Evolutionary conservation across 306 rosid species (phyloP), one percentile per base, ranked within the genome.

Genomic region (Rosa multiflora): DNA sequence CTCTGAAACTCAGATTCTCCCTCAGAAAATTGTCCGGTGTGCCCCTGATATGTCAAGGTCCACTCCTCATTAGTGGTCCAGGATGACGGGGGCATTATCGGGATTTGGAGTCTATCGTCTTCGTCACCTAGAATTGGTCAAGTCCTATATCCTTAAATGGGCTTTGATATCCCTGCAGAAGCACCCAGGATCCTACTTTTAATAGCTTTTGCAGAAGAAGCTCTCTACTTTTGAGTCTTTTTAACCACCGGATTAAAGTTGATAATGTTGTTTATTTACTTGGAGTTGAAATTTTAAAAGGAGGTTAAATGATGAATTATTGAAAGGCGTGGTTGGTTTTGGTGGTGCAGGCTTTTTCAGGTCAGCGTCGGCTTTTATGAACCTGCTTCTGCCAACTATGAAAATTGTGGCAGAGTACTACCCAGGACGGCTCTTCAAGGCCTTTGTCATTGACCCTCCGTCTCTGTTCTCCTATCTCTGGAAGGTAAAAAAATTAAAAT

Each of bases 401-500:
- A 95, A 95, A 86, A 86, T 87, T 17, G 90, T 90, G 79, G 91
- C 82, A 0, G 99, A 93, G 63, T 88, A 86, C 85, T 95, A 95
- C 83, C 99, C 99, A 5, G 88, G 86, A 7, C 87, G 91, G 35
- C 89, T 95, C 43, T 44, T 76, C 83, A 89, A 88, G 70, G 92
- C 94, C 5, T 95, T 95, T 76, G 88, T 95, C 3, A 91, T 93
- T n/a, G 99, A 95, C 87, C 93, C 99, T 52, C 99, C 99, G 0
- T 83, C 94, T 3, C 86, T 95, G 18, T 95, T 95, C 81, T 82
- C 98, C 39, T 95, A 95, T 80, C 73, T 95, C 52, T 95, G 99
- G 99, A 95, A 95, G 99, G 99, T 95, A 88, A 67, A 74, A 73
- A 35, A 1, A 21, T 21, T 0, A 40, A 21, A 55, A 0, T n/a